A percentile compares a stretch with the other conserved stretches of the same genome.
Conservation (phyloP, 2,329 filamentous ascomycete species). For the Pseudodiploospora longispora region DNA sequence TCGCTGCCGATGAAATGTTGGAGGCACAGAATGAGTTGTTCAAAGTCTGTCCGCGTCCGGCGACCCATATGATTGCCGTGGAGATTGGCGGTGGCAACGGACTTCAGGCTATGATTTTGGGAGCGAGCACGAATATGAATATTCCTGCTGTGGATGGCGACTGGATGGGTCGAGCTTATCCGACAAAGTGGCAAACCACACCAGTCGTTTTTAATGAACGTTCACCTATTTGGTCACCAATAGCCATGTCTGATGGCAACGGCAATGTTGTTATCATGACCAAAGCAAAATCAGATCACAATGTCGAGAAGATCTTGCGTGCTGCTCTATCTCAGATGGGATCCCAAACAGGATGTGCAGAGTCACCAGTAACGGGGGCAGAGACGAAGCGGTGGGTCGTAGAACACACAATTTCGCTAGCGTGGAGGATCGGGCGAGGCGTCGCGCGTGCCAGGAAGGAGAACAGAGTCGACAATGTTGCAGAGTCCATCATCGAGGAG, state of each 20-base stretch:
- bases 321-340: conserved; percentile 49
- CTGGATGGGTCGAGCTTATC: conserved; percentile 50
- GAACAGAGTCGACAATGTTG: conserved; percentile 45
- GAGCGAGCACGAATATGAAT: conserved; percentile 43
- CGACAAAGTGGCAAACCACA: conserved; percentile 47
- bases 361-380: conserved; percentile 39
- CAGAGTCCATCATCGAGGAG: conserved; percentile 50
- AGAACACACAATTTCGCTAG: conserved; percentile 43
- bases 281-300: conserved; percentile 34
- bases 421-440: conserved; percentile 52
- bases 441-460: conserved; percentile 42
- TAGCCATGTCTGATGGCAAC: conserved; percentile 43
- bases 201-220: conserved; percentile 44
- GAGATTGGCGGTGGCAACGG: conserved; percentile 64
- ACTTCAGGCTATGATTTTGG: conserved; percentile 48
- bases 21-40: conserved; percentile 45
- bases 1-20: conserved; percentile 47
- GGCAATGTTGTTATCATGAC: conserved; percentile 44
- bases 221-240: conserved; percentile 35
- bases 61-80: conserved; percentile 52
- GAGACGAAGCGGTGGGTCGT: conserved; percentile 44
- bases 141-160: conserved; percentile 45
- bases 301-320: conserved; percentile 42
- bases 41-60: conserved; percentile 35
- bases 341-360: conserved; percentile 40